Conservation (phyloP, 1,284 basidiomycete species). For the Gomphus bonarii region DNA sequence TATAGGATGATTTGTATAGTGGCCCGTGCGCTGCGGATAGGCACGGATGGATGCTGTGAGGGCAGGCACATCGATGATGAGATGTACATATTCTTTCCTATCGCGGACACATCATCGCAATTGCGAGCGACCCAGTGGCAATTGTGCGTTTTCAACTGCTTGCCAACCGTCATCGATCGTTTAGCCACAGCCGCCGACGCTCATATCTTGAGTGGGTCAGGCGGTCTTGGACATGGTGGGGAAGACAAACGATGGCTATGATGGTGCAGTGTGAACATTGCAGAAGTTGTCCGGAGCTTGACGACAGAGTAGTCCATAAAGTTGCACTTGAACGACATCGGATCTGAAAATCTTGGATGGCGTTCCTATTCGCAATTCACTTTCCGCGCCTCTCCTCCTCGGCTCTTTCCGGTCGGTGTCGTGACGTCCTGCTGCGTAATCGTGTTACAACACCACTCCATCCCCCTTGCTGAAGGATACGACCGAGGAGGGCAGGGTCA, state of each 20-base stretch:
- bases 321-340: background rate
- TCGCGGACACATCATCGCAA: background rate
- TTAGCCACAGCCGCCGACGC: background rate
- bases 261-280: too few species aligned
- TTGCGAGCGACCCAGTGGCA: background rate
- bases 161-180: background rate
- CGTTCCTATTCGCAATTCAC: too few species aligned
- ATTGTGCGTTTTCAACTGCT: background rate
- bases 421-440: background rate
- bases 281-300: too few species aligned
- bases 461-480: conserved; percentile 8
- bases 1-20: background rate
- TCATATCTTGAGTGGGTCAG: background rate
- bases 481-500: conserved; percentile 13
- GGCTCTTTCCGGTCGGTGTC: background rate
- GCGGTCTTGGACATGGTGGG: background rate
- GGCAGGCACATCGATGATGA: conserved; percentile 5
- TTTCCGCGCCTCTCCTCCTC: too few species aligned
- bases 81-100: background rate
- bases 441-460: conserved; percentile 4
- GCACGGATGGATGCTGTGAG: background rate
- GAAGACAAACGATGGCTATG: background rate
- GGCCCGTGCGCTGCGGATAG: background rate
- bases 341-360: too few species aligned
- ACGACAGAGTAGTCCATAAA: too few species aligned